A percentile compares a stretch with the other conserved stretches of the same genome.
These are phyloP conservation scores for Umbelopsis vinacea DNA, from an alignment of 192 early-diverging fungal species.

Conservation along the genomic window DNA sequence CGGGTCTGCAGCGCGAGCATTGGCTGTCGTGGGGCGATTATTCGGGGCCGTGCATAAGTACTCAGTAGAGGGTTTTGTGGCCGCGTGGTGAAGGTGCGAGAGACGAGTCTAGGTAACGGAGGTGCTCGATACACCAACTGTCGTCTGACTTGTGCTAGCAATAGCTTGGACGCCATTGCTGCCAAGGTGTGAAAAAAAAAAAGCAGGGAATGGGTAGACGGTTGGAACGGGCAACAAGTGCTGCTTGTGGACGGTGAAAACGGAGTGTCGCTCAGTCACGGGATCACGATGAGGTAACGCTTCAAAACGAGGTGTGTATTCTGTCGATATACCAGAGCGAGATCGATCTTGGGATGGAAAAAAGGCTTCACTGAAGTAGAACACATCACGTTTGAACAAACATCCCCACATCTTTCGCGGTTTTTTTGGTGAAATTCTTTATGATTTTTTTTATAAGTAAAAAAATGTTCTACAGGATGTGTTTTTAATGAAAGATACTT, in stretches of 20 bases:
- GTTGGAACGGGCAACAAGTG: background rate
- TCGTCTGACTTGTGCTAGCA: background rate
- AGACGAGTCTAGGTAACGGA: background rate
- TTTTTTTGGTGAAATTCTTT: conserved; percentile 18
- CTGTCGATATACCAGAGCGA: no score
- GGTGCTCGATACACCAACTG: background rate
- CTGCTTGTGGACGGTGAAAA: background rate
- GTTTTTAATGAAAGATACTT: conserved; percentile 20
- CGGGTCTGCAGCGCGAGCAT: background rate
- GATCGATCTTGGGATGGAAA: background rate
- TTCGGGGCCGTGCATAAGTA: background rate
- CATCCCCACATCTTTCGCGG: no score
- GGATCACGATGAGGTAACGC: conserved; percentile 8
- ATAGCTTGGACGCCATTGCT: conserved; percentile 13
- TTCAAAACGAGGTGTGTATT: no score
- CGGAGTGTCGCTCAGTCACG: background rate
- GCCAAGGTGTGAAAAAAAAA: background rate
- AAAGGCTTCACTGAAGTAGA: background rate
- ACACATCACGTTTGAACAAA: no score
- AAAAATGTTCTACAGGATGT: conserved; percentile 21
- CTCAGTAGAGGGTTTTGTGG: background rate
- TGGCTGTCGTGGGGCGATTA: background rate
- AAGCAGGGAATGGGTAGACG: background rate
- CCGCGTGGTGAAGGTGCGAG: background rate
- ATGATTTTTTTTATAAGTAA: background rate